phyloP scores from a whole-genome alignment of 2,329 filamentous ascomycete species.

The Ceratocystis cubensis region DNA sequence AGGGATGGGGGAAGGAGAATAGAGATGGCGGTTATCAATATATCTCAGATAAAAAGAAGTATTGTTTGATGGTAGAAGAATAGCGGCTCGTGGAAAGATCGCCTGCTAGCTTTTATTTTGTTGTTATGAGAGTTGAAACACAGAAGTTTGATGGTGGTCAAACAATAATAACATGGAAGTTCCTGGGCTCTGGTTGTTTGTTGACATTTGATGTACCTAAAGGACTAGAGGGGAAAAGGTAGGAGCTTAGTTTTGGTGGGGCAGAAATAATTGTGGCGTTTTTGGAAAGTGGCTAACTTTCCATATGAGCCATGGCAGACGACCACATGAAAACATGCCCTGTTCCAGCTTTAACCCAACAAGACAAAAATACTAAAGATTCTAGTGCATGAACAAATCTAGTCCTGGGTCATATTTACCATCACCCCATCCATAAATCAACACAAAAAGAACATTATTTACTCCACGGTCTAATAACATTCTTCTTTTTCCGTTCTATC shows the following conservation, averaged over 20 bases:
- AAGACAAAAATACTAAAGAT: slow-evolving; percentile 2
- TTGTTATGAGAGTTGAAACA: neutral
- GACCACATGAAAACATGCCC: neutral
- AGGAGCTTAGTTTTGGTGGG: slow-evolving; percentile 16
- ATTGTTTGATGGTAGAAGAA: neutral
- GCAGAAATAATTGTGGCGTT: slow-evolving; percentile 13
- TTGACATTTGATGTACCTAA: slow-evolving; percentile 12
- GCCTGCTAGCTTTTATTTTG: neutral
- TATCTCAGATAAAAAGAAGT: neutral
- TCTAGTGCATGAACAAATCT: slow-evolving; percentile 11
- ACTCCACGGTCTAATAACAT: slow-evolving; percentile 4
- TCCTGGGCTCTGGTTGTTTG: slow-evolving; percentile 12
- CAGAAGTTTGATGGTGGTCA: neutral
- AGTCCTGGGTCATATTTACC: slow-evolving; percentile 18
- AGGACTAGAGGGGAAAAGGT: slow-evolving; percentile 15
- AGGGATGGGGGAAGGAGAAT: neutral
- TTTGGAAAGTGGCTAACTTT: slow-evolving; percentile 6
- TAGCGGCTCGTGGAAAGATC: neutral
- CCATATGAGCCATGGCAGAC: neutral
- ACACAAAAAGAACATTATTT: slow-evolving; percentile 16
- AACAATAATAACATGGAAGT: neutral
- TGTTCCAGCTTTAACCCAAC: neutral
- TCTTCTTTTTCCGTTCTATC: neutral
- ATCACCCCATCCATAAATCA: slow-evolving; percentile 21
- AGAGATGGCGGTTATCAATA: slow-evolving; percentile 5